Base-by-base conservation (phyloP, 2,329 filamentous ascomycete genomes). In the Neonectria sp. region DNA sequence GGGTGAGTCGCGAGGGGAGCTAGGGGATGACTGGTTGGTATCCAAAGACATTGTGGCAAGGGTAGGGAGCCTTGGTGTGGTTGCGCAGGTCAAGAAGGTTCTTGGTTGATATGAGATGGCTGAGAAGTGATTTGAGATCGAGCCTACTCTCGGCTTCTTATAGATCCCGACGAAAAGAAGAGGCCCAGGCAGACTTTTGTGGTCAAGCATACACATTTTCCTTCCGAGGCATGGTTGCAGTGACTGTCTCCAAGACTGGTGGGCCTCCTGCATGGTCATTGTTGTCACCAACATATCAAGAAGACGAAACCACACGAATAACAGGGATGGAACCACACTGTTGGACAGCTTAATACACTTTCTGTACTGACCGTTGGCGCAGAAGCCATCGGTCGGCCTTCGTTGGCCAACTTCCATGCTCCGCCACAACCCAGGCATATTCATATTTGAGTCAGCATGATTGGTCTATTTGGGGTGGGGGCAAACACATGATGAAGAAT, bases 61-160 rank as follows among this genome's bases (percentile, higher is more conserved):
- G 11, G n/a, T 6, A 15, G 0, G 13, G 11, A 24, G 31, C 3
- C 5, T 8, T 3, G 6, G 6, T 6, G 12, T 37, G 6, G 11
- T 24, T 21, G 31, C 21, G 17, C 24, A 15, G 8, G 9, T 21
- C 11, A 37, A 17, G n/a, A 37, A 13, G 5, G n/a, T 6, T 35
- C n/a, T 8, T 35, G 12, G n/a, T 4, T 12, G 8, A 3, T 35
- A 17, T 24, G 29, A 9, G 3, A 53, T 3, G 3, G n/a, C 21
- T 6, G 11, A 35, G 51, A 4, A 24, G n/a, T 2, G n/a, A 35
- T 24, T 33, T 6, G n/a, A 35, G n/a, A 15, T 12, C 5, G n/a
- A 21, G 17, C 6, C 2, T 53, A 9, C 12, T 6, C 31, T 17
- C 13, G 21, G 12, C 17, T 21, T 21, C 7, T n/a, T 52, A 31